Conservation (phyloP, 352 stramenopile species). For the Elongisporangium anandrum region DNA sequence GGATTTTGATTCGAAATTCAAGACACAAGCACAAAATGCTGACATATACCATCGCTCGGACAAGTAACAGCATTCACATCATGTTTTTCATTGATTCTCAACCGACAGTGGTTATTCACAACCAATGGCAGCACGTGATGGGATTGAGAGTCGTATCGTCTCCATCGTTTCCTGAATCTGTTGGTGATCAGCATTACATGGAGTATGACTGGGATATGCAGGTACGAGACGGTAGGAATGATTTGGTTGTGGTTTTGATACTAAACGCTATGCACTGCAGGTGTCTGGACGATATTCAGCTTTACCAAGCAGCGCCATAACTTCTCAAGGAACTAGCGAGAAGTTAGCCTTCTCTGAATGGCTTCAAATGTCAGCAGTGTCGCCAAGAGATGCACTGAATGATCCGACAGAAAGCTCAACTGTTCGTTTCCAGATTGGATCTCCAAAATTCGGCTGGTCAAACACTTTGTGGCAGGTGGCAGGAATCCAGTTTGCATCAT, state of each 20-base stretch:
- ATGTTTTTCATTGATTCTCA: slow-evolving; percentile 69
- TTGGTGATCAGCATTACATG: slow-evolving; percentile 52
- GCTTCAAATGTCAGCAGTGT: neutral
- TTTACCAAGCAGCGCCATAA: neutral
- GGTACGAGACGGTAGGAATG: slow-evolving; percentile 5
- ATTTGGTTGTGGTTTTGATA: neutral
- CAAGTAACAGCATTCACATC: slow-evolving; percentile 43
- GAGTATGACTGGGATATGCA: slow-evolving; percentile 75
- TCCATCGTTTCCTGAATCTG: slow-evolving; percentile 38
- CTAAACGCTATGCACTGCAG: neutral
- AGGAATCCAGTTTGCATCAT: slow-evolving; percentile 80
- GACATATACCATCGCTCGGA: slow-evolving; percentile 61
- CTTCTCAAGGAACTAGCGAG: neutral
- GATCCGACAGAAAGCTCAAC: neutral
- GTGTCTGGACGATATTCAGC: neutral
- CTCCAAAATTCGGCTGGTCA: slow-evolving; percentile 61
- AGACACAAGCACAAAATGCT: slow-evolving; percentile 54
- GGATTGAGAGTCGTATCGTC: slow-evolving; percentile 46
- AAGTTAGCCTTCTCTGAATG: neutral
- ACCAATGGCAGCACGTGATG: slow-evolving; percentile 48
- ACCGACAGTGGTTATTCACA: slow-evolving; percentile 57
- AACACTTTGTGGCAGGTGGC: slow-evolving; percentile 76
- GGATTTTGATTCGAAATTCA: slow-evolving; percentile 53
- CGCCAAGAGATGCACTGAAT: neutral
- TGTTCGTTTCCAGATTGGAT: slow-evolving; percentile 67